These are phyloP conservation scores for Spathaspora sp. DNA, from an alignment of 1,139 yeast genomes.

Conservation along the genomic window DNA sequence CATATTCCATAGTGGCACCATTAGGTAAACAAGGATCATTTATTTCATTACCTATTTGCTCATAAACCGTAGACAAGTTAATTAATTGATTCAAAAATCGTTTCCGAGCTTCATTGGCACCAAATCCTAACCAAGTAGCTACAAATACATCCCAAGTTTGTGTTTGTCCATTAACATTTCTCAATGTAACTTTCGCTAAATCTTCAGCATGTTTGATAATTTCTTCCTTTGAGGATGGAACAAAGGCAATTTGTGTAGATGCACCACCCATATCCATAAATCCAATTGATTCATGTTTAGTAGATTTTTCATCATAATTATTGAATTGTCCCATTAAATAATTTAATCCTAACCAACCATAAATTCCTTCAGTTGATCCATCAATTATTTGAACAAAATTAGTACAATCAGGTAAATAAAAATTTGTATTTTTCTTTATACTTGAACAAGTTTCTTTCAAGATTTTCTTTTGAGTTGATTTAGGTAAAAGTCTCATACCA, in stretches of 20 bases:
- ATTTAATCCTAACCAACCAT: constrained; percentile 79
- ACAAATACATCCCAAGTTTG: constrained; percentile 75
- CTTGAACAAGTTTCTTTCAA: constrained; percentile 52
- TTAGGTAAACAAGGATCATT: constrained; percentile 73
- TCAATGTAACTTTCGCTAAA: constrained; percentile 53
- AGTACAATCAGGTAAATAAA: constrained; percentile 50
- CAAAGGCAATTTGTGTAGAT: constrained; percentile 78
- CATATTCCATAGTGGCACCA: constrained; percentile 47
- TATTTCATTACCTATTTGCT: constrained; percentile 26
- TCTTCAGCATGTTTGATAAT: constrained; percentile 61
- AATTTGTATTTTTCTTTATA: constrained; percentile 49
- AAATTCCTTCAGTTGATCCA: constrained; percentile 78
- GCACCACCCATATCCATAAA: constrained; percentile 95
- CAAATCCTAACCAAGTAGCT: constrained; percentile 83
- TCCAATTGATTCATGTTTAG: constrained; percentile 58
- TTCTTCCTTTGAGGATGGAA: constrained; percentile 57
- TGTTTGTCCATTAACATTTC: constrained; percentile 58
- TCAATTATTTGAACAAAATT: constrained; percentile 71
- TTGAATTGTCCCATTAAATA: constrained; percentile 60
- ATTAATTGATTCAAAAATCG: constrained; percentile 59
- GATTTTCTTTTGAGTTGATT: constrained; percentile 44
- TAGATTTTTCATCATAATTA: constrained; percentile 34
- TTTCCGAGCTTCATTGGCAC: constrained; percentile 75
- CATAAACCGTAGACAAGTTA: constrained; percentile 24
- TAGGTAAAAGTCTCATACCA: constrained; percentile 70